Evolutionary conservation across 2,329 filamentous ascomycete species (phyloP).

Genomic region (Exophiala sp.): DNA sequence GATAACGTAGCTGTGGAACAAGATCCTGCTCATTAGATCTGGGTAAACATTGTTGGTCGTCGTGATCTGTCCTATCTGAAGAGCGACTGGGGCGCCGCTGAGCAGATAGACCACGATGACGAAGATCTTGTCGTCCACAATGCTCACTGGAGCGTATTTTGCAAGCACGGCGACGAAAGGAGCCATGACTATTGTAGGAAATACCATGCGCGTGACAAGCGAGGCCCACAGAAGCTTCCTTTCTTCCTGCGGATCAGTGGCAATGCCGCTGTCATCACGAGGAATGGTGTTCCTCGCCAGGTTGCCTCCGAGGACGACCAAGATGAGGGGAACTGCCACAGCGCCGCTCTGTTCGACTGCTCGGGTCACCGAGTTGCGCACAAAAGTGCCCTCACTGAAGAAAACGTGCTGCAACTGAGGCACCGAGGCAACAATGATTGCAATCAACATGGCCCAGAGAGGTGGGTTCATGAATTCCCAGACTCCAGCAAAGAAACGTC

Average conservation of each 20-base stretch:
- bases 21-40: constrained; percentile 81
- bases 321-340: constrained; percentile 88
- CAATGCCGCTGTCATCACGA: constrained; percentile 57
- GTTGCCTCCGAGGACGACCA: constrained; percentile 92
- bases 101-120: constrained; percentile 96
- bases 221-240: constrained; percentile 79
- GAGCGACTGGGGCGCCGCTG: constrained; percentile 82
- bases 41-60: constrained; percentile 97
- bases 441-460: constrained; percentile 90
- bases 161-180: constrained; percentile 79
- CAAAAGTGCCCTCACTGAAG: constrained; percentile 80
- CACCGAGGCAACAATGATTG: constrained; percentile 85
- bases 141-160: constrained; percentile 87
- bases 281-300: constrained; percentile 85
- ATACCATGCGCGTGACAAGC: constrained; percentile 80
- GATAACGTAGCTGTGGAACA: constrained; percentile 95
- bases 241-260: constrained; percentile 62
- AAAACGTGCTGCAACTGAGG: constrained; percentile 76
- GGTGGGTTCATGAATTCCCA: constrained; percentile 98
- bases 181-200: constrained; percentile 88
- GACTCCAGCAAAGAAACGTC: constrained; percentile 58
- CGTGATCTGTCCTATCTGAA: constrained; percentile 96
- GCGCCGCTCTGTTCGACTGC: constrained; percentile 79
- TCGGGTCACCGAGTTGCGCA: constrained; percentile 86
- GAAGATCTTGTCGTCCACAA: constrained; percentile 95